A percentile compares a stretch with the other conserved stretches of the same genome.
Conservation (phyloP, 2,329 filamentous ascomycete genomes). For the Ophiostoma pallidulum region DNA sequence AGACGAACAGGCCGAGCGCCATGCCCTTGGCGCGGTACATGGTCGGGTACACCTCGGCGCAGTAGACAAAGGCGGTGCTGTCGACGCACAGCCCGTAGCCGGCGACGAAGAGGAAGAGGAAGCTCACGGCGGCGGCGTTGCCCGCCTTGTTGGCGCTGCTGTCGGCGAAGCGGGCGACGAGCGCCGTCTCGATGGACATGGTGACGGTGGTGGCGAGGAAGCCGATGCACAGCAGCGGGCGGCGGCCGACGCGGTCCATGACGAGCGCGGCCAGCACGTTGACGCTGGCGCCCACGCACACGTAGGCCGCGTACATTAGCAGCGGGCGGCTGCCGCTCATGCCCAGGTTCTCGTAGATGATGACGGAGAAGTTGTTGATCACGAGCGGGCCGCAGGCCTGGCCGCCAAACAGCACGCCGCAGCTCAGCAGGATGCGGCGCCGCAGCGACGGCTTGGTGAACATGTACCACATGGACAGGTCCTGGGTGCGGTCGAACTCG, state of each 20-base stretch:
- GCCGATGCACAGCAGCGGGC: conserved; percentile 5
- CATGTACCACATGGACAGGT: conserved; percentile 24
- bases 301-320: conserved; percentile 10
- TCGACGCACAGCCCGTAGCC: conserved; percentile 7
- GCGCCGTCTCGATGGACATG: conserved; percentile 9
- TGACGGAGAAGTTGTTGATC: conserved; percentile 8
- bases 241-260: conserved; percentile 11
- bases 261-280: conserved; percentile 8
- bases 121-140: conserved; percentile 9
- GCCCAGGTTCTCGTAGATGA: conserved; percentile 7
- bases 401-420: conserved; percentile 7
- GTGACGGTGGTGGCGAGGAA: conserved; percentile 8
- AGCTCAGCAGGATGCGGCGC: conserved; percentile 29
- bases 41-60: conserved; percentile 9
- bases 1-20: conserved; percentile 6
- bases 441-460: conserved; percentile 32
- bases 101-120: conserved; percentile 9
- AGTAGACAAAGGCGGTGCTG: conserved; percentile 11
- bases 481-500: conserved; percentile 28
- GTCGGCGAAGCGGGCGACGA: conserved; percentile 8
- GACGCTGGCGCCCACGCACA: conserved; percentile 5
- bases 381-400: conserved; percentile 7
- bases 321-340: conserved; percentile 9
- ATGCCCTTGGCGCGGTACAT: conserved; percentile 11
- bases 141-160: conserved; percentile 6